A percentile compares a stretch with the other conserved stretches of the same genome.
Evolutionary conservation across 345 rosid genomes (phyloP).

Genomic region (Conringia planisiliqua): DNA sequence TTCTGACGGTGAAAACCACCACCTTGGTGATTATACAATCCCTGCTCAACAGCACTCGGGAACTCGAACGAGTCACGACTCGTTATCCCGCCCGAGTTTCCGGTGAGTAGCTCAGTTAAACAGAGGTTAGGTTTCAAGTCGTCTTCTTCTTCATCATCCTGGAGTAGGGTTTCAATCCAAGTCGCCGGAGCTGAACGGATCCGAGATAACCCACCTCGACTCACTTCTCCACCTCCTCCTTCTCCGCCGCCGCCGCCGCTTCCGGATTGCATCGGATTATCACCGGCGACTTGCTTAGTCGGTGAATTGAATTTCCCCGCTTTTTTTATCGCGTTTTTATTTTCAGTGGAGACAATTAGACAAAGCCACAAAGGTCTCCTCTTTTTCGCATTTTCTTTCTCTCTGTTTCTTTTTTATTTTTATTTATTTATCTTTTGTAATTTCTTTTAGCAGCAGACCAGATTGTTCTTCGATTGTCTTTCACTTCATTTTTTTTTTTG

Average conservation of each 20-base stretch:
- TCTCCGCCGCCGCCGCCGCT: slow-evolving; percentile 36
- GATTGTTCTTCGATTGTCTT: slow-evolving; percentile 20
- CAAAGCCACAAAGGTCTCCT: slow-evolving; percentile 24
- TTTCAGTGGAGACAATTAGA: slow-evolving; percentile 32
- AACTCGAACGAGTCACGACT: slow-evolving; percentile 39
- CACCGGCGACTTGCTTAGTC: slow-evolving; percentile 16
- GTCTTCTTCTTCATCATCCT: slow-evolving; percentile 47
- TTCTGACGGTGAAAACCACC: slow-evolving; percentile 61
- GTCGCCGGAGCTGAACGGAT: slow-evolving; percentile 77
- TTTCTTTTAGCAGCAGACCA: slow-evolving; percentile 21
- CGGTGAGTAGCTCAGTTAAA: slow-evolving; percentile 56
- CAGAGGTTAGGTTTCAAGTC: slow-evolving; percentile 34
- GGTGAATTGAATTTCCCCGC: slow-evolving; percentile 19
- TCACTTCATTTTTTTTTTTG: not conserved
- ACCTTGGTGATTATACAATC: slow-evolving; percentile 28
- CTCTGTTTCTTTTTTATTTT: no score
- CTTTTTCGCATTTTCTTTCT: slow-evolving; percentile 1
- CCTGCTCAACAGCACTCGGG: slow-evolving; percentile 37
- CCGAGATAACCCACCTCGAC: slow-evolving; percentile 56
- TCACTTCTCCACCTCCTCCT: slow-evolving; percentile 43
- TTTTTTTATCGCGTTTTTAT: slow-evolving; percentile 6
- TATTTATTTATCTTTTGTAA: not conserved
- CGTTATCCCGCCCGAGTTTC: slow-evolving; percentile 19
- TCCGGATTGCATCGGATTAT: slow-evolving; percentile 56
- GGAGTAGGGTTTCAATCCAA: slow-evolving; percentile 74